Conservation (phyloP, 805 yeast genomes). For the Teunomyces pallodes region DNA sequence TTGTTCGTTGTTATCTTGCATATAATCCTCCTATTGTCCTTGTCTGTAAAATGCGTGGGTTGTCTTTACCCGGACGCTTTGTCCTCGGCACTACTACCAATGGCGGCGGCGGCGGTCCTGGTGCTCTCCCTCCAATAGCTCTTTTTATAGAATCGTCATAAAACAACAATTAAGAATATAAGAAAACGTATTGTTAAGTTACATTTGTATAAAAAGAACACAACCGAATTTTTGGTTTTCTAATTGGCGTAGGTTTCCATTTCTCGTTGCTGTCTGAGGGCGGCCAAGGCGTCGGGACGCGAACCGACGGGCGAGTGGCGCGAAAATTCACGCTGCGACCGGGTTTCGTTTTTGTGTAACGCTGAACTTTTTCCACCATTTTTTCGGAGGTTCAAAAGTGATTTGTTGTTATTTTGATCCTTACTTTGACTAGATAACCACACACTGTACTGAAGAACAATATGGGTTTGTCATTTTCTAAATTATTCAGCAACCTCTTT, state of each 20-base stretch:
- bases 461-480: conserved; percentile 41
- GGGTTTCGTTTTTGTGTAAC: not conserved
- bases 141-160: no score
- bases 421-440: conserved; percentile 2
- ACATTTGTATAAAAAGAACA: no score
- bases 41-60: not conserved
- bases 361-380: conserved; percentile 3
- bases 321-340: no score
- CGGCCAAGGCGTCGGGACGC: no score
- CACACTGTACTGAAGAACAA: conserved; percentile 4
- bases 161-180: no score
- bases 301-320: no score
- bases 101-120: not conserved
- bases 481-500: conserved; percentile 39
- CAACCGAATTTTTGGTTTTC: no score
- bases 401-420: conserved; percentile 6
- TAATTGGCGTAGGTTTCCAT: no score
- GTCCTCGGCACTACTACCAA: not conserved
- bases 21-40: not conserved
- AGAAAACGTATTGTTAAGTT: no score
- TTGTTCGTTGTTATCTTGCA: not conserved
- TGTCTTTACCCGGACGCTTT: conserved; percentile 4
- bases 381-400: conserved; percentile 3
- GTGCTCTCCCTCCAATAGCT: no score
- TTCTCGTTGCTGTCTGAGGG: no score